These are phyloP conservation scores for Cutaneotrichosporon arboriforme DNA, from an alignment of 1,284 basidiomycete genomes.

Conservation along the genomic window DNA sequence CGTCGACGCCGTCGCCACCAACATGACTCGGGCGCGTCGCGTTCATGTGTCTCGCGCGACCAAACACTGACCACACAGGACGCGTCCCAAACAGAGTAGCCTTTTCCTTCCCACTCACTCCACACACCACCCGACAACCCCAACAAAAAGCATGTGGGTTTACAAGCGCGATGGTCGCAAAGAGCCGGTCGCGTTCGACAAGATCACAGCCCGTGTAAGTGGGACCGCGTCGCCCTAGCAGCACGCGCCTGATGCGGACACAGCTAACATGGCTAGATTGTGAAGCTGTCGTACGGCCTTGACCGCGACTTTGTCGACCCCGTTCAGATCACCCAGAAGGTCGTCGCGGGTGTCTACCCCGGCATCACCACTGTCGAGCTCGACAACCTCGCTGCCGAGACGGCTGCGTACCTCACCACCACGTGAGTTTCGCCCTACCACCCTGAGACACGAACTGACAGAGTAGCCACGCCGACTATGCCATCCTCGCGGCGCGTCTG, in stretches of 20 bases:
- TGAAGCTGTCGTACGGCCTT: slow-evolving; percentile 95
- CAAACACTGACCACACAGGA: not conserved
- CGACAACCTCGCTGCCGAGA: slow-evolving; percentile 93
- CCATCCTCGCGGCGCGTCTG: slow-evolving; percentile 85
- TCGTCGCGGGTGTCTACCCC: slow-evolving; percentile 89
- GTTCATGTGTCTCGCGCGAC: not conserved
- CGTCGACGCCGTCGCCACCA: slow-evolving; percentile 31
- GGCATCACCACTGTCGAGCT: slow-evolving; percentile 91
- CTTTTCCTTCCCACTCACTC: not conserved
- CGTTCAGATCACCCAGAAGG: slow-evolving; percentile 92
- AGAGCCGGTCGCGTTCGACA: slow-evolving; percentile 44
- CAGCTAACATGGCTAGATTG: slow-evolving; percentile 55
- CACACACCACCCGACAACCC: not conserved
- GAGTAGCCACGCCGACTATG: slow-evolving; percentile 83
- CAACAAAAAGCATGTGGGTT: slow-evolving; percentile 42
- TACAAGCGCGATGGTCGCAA: slow-evolving; percentile 48
- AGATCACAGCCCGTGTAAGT: slow-evolving; percentile 23
- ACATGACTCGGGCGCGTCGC: slow-evolving; percentile 52
- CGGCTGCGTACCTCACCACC: slow-evolving; percentile 94
- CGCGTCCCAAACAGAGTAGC: not conserved
- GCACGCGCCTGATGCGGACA: not conserved
- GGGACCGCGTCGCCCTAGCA: not conserved
- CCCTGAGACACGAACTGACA: slow-evolving; percentile 60
- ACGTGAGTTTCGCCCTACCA: slow-evolving; percentile 50
- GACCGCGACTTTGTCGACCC: slow-evolving; percentile 91